Evolutionary conservation across 495 filamentous ascomycete genomes (phyloP).

Genomic region (Sporormia fimetaria): DNA sequence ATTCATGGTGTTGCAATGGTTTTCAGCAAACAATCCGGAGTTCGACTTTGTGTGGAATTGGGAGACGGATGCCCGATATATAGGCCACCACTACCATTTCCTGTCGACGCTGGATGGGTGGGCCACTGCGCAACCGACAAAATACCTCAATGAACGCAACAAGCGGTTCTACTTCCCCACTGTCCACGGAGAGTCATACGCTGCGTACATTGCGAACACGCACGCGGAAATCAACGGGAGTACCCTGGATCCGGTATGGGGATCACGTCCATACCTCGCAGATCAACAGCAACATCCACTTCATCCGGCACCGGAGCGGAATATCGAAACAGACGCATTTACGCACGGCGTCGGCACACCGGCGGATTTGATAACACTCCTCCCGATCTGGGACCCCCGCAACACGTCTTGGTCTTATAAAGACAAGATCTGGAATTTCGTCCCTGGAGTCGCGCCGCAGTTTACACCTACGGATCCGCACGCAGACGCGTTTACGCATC

Average conservation of each 20-base stretch:
- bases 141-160: conserved; percentile 63
- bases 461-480: conserved; percentile 23
- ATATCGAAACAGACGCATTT: conserved; percentile 49
- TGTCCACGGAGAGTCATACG: conserved; percentile 51
- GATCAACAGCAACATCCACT: conserved; percentile 43
- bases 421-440: conserved; percentile 51
- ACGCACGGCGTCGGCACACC: conserved; percentile 66
- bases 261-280: conserved; percentile 36
- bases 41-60: conserved; percentile 71
- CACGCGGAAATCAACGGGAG: conserved; percentile 31
- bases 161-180: conserved; percentile 59
- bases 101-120: conserved; percentile 50
- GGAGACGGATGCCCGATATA: conserved; percentile 62
- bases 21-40: conserved; percentile 55
- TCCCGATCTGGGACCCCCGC: conserved; percentile 57
- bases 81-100: conserved; percentile 60
- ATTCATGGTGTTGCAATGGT: conserved; percentile 51
- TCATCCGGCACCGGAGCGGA: conserved; percentile 44
- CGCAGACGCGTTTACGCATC: conserved; percentile 27
- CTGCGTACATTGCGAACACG: conserved; percentile 38
- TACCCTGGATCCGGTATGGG: conserved; percentile 46
- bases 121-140: conserved; percentile 50
- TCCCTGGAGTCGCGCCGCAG: conserved; percentile 35
- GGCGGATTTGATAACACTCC: conserved; percentile 60
- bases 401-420: conserved; percentile 52